Conservation (phyloP, 1,139 yeast genomes). For the Suhomyces anneliseae region DNA sequence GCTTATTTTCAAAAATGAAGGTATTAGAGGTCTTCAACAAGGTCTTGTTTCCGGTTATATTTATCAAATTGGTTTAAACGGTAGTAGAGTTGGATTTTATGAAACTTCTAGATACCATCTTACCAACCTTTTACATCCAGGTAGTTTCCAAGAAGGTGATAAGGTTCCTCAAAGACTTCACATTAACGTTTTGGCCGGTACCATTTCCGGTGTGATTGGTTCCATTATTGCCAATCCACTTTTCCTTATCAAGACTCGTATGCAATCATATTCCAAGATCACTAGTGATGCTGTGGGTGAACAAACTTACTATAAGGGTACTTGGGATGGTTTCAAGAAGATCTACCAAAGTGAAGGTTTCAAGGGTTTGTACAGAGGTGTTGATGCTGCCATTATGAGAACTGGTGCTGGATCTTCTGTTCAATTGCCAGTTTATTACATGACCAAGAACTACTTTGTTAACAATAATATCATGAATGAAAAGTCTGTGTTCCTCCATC, state of each 20-base stretch:
- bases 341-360: conserved; percentile 71
- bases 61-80: conserved; percentile 88
- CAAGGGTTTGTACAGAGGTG: conserved; percentile 81
- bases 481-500: conserved; percentile 71
- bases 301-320: conserved; percentile 79
- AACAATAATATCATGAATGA: conserved; percentile 47
- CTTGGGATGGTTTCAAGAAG: conserved; percentile 64
- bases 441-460: conserved; percentile 60
- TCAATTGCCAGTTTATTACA: conserved; percentile 89
- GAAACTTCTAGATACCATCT: conserved; percentile 75
- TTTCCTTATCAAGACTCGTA: conserved; percentile 87
- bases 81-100: conserved; percentile 89
- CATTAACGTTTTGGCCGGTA: conserved; percentile 80
- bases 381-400: conserved; percentile 89
- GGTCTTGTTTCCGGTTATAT: conserved; percentile 82
- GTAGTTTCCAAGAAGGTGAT: conserved; percentile 36
- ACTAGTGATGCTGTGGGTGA: conserved; percentile 64
- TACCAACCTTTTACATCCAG: conserved; percentile 58
- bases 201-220: conserved; percentile 83
- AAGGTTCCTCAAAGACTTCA: conserved; percentile 56
- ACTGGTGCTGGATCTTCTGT: conserved; percentile 97
- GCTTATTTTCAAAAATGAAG: conserved; percentile 78
- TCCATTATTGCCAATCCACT: conserved; percentile 90
- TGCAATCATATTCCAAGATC: conserved; percentile 78
- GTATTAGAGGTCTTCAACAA: conserved; percentile 82